phyloP scores from a whole-genome alignment of 2,329 filamentous ascomycete species.

The Phialemoniopsis sp. region DNA sequence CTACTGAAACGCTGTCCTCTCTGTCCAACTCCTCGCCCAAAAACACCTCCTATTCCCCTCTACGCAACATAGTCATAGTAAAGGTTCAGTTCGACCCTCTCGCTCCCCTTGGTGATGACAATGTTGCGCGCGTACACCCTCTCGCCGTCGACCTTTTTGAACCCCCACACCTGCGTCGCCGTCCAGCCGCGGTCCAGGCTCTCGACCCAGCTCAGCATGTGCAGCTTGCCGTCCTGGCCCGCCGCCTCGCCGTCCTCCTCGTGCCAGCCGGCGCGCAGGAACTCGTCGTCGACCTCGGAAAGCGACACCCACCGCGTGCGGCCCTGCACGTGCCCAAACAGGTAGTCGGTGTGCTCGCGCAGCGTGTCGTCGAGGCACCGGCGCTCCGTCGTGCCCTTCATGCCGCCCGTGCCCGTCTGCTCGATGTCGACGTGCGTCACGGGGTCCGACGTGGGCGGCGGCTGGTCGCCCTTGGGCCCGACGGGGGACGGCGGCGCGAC shows the following conservation, averaged over 20 bases:
- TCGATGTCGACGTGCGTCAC: constrained; percentile 65
- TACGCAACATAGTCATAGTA: constrained; percentile 46
- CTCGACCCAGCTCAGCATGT: constrained; percentile 61
- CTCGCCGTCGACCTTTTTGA: constrained; percentile 48
- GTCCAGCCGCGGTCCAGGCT: constrained; percentile 49
- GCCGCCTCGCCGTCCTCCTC: constrained; percentile 39
- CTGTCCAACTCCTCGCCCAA: too few species aligned
- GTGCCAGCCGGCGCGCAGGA: constrained; percentile 55
- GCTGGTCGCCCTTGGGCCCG: constrained; percentile 27
- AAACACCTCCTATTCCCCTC: too few species aligned
- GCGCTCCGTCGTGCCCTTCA: constrained; percentile 58
- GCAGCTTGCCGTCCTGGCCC: constrained; percentile 54
- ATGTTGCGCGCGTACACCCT: constrained; percentile 50
- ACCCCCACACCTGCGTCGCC: constrained; percentile 57
- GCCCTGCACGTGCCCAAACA: constrained; percentile 71
- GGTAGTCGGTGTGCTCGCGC: constrained; percentile 69
- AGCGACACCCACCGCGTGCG: constrained; percentile 45
- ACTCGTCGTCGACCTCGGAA: constrained; percentile 49
- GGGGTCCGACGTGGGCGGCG: constrained; percentile 11
- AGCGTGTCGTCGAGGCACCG: constrained; percentile 46
- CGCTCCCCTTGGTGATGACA: constrained; percentile 43
- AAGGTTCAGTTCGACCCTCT: constrained; percentile 46
- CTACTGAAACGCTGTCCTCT: too few species aligned
- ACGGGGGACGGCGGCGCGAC: constrained; percentile 35
- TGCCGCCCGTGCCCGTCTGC: constrained; percentile 66